Conservation (phyloP, 305 asterid species). For the Fraxinus nigra region DNA sequence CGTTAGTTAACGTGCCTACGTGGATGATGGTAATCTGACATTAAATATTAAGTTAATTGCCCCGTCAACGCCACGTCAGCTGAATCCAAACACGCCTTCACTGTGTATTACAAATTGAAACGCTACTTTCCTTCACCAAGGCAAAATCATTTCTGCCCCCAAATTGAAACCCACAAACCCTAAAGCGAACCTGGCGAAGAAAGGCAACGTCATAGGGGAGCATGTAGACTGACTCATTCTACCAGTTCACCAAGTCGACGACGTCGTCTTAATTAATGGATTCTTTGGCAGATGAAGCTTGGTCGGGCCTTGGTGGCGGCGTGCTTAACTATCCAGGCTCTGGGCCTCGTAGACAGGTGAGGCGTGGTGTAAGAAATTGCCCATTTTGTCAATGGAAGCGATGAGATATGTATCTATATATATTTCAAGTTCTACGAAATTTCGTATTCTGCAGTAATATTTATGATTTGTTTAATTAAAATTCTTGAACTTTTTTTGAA, state of each 20-base stretch:
- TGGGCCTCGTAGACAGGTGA: conserved; percentile 37
- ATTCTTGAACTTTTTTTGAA: not conserved
- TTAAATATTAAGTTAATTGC: too few species aligned
- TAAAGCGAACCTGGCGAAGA: not conserved
- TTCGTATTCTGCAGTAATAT: not conserved
- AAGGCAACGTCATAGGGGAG: too few species aligned
- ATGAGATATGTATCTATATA: conserved; percentile 43
- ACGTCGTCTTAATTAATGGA: not conserved
- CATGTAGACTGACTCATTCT: not conserved
- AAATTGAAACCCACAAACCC: too few species aligned
- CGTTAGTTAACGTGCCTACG: too few species aligned
- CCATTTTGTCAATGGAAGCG: conserved; percentile 57
- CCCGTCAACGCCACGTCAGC: too few species aligned
- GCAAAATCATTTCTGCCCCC: too few species aligned
- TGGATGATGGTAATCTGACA: too few species aligned
- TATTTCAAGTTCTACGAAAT: not conserved
- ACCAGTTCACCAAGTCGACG: too few species aligned
- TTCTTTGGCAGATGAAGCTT: conserved; percentile 12
- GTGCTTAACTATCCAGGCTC: not conserved
- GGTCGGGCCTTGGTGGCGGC: conserved; percentile 17
- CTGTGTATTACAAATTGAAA: too few species aligned
- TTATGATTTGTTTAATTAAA: not conserved
- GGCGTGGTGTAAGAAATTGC: conserved; percentile 60
- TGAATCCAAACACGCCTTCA: too few species aligned
- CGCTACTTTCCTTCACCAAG: too few species aligned